A percentile compares a stretch with the other conserved stretches of the same genome.
These are phyloP conservation scores for Microdochium trichocladiopsis DNA, from an alignment of 2,329 filamentous ascomycete genomes.

Conservation along the genomic window DNA sequence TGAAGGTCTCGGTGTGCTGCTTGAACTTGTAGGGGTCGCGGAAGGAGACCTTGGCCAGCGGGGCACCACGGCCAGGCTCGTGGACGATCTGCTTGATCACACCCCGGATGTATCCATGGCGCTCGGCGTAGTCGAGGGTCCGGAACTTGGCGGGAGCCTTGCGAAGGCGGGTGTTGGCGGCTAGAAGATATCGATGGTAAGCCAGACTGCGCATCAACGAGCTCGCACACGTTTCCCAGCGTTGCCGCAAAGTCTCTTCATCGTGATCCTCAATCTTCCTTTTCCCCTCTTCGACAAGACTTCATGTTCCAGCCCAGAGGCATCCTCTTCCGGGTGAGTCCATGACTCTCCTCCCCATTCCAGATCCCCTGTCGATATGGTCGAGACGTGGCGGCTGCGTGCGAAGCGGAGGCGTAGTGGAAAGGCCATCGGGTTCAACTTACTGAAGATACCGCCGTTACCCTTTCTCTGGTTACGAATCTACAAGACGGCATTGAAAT, in stretches of 20 bases:
- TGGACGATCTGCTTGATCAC: conserved; percentile 99
- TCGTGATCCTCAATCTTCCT: too few species aligned
- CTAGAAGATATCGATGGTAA: conserved; percentile 28
- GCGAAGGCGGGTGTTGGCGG: conserved; percentile 83
- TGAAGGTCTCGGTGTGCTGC: conserved; percentile 97
- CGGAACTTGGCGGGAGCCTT: conserved; percentile 95
- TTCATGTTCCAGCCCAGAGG: not conserved
- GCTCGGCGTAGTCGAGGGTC: conserved; percentile 91
- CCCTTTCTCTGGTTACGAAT: conserved; percentile 62
- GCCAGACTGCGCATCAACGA: conserved; percentile 3
- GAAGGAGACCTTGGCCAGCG: conserved; percentile 94
- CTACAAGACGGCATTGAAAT: conserved; percentile 18
- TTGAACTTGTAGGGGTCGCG: conserved; percentile 98
- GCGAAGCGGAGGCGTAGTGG: not conserved
- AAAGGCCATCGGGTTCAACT: conserved; percentile 19
- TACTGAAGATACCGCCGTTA: conserved; percentile 49
- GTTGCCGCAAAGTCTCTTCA: not conserved
- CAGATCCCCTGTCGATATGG: not conserved
- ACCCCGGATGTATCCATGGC: conserved; percentile 96
- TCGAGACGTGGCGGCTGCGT: not conserved
- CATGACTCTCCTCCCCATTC: not conserved
- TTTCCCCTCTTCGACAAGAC: not conserved
- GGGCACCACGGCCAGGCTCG: conserved; percentile 96
- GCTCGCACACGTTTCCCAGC: conserved; percentile 14
- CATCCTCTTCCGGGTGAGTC: not conserved